Evolutionary conservation across 768 basidiomycete genomes (phyloP), one percentile per base, ranked within the genome.

Genomic region (Zangia roseola): DNA sequence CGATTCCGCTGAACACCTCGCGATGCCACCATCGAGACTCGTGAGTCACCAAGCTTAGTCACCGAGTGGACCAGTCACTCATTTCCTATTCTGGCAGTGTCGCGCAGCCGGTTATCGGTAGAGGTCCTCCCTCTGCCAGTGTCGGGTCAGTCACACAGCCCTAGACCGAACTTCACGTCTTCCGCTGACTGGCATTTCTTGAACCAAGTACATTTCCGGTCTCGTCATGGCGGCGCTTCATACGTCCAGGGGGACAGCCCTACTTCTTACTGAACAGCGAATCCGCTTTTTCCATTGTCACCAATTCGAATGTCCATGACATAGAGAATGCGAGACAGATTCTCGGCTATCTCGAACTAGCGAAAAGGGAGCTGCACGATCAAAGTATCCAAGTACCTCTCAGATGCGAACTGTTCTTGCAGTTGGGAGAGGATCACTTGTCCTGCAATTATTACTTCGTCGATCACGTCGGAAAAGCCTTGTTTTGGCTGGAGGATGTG

Each of bases 191-290:
- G n/a, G n/a, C 10, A n/a, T n/a, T n/a, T n/a, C n/a, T 6, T 4
- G 17, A 31, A 16, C 10, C 16, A 24, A 50, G 49, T 28, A 12
- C 26, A 20, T 10, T 28, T 26, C 34, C 38, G 17, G 35, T 31
- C 23, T 19, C 10, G 20, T 12, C 24, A 10, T 84, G 83, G 83
- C 62, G 69, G 9, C 57, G 71, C 14, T 59, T 74, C 39, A 65
- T 71, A 6, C 81, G 84, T 33, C 81, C 83, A 0, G 82, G 83
- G 57, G 83, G 83, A 6, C 76, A 81, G 52, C 50, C 67, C 2
- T 85, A 84, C 57, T 83, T 80, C 52, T 21, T 45, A 7, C 39
- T 39, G 16, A 28, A 50, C 20, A 23, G 33, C 12, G 54, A 62
- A 6, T 40, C 33, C 20, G 45, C 59, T 2, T 62, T 73, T 28